Evolutionary conservation across 225 moss, liverwort and hornwort species (phyloP).

Genomic region (Pleurozium schreberi): DNA sequence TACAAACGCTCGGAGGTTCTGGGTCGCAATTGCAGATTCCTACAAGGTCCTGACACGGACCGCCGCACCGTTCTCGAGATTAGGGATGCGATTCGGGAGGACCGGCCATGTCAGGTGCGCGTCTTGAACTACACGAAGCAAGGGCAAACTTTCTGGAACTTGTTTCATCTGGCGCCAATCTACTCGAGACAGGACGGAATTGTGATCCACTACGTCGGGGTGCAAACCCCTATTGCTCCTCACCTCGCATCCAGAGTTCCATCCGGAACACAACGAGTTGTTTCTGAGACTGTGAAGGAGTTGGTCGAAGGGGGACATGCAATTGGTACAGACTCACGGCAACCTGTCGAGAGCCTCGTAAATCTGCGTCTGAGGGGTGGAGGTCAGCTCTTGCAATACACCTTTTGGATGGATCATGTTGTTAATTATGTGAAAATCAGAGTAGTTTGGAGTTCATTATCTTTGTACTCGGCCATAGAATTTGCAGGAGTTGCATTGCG

Average conservation of each 20-base stretch:
- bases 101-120: constrained; percentile 52
- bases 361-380: constrained; percentile 14
- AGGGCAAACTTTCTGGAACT: constrained; percentile 62
- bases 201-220: constrained; percentile 64
- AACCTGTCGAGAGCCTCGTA: neutral
- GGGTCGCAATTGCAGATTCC: constrained; percentile 72
- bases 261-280: neutral
- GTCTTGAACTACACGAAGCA: constrained; percentile 75
- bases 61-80: constrained; percentile 61
- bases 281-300: neutral
- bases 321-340: neutral
- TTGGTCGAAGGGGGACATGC: neutral
- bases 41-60: constrained; percentile 63
- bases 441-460: neutral
- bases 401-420: neutral
- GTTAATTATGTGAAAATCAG: neutral
- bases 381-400: constrained; percentile 7
- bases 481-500: neutral
- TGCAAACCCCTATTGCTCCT: constrained; percentile 49
- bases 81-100: constrained; percentile 68
- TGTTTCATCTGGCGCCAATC: constrained; percentile 62
- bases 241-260: neutral
- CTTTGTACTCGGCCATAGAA: neutral
- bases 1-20: constrained; percentile 49
- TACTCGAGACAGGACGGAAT: constrained; percentile 42